These are phyloP conservation scores for Ophiostoma ips DNA, from an alignment of 2,329 filamentous ascomycete genomes.

Conservation along the genomic window DNA sequence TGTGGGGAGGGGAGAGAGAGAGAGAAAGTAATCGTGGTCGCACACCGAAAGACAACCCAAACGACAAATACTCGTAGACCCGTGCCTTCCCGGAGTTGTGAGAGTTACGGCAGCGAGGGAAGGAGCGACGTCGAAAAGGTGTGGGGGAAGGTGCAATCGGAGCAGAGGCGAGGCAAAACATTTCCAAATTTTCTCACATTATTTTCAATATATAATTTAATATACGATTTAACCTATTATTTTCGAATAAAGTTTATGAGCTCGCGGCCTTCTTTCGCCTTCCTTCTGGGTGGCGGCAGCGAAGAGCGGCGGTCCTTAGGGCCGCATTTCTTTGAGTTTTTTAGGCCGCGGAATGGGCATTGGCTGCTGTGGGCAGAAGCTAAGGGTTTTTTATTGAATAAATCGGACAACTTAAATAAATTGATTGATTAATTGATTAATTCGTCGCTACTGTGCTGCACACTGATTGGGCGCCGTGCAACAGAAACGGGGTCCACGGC, in stretches of 20 bases:
- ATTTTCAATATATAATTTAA: conserved; percentile 7
- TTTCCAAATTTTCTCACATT: conserved; percentile 9
- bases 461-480: not conserved
- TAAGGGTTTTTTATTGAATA: not conserved
- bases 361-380: not conserved
- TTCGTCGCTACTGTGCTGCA: not conserved
- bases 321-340: too few species aligned
- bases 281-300: not conserved
- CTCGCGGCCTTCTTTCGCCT: not conserved
- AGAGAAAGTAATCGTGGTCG: conserved; percentile 7
- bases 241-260: not conserved
- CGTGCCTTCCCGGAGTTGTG: conserved; percentile 4
- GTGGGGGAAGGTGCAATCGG: conserved; percentile 1
- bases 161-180: conserved; percentile 3
- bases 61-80: conserved; percentile 1
- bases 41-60: conserved; percentile 1
- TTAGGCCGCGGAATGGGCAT: not conserved
- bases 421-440: too few species aligned
- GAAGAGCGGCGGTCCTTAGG: not conserved
- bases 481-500: not conserved
- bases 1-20: conserved; percentile 6
- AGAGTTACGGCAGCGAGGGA: conserved; percentile 1
- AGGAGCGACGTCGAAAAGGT: not conserved
- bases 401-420: too few species aligned
- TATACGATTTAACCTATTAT: not conserved